Base-by-base conservation (phyloP, 257 asterid genomes). In the Linaria vulgaris region DNA sequence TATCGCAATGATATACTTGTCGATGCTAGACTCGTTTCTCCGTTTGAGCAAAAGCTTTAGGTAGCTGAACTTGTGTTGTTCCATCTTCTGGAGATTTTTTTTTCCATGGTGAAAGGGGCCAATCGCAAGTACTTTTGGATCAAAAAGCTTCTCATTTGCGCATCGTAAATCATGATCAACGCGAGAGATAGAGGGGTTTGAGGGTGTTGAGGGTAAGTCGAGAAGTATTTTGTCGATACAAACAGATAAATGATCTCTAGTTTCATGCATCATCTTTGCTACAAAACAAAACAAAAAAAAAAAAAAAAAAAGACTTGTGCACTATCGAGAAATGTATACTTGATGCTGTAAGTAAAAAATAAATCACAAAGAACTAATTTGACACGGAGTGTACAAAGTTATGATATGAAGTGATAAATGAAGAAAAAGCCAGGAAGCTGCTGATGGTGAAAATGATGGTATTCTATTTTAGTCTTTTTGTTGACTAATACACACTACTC, bases 91-190 rank as follows among this genome's bases (percentile, higher is more conserved):
- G 4, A 78, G 67, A 7, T 75, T 44, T 7, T 14, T 21, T 43
- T 50, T 71, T 21, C 69, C 63, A 16, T 48, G 79, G 69, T 83
- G 82, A 24, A 69, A 55, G 14, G 86, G 86, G 21, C 89, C 86
- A 0, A 80, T 70, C 0, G 86, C 72, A 30, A 80, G 14, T 27
- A 74, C 9, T 14, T 63, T 61, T 22, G 81, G 86, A 38, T 69
- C 77, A 6, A 72, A 83, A 14, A 66, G 74, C 21, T 74, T 66
- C 60, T 31, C 59, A 13, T 74, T 76, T 21, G 12, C 43, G 46
- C 63, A 3, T 0, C 82, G 78, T 9, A 70, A 4, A 10, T 68
- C 63, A 0, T 59, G 67, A n/a, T 34, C 19, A 1, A 72, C 76
- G 56, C 44, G 60, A 59, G 45, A 72, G 72, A 77, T 78, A 13